Percentiles rank a stretch among this genome's conserved stretches.
Evolutionary conservation across 2,329 filamentous ascomycete genomes (phyloP).

Genomic region (Colletotrichum brevisporum): DNA sequence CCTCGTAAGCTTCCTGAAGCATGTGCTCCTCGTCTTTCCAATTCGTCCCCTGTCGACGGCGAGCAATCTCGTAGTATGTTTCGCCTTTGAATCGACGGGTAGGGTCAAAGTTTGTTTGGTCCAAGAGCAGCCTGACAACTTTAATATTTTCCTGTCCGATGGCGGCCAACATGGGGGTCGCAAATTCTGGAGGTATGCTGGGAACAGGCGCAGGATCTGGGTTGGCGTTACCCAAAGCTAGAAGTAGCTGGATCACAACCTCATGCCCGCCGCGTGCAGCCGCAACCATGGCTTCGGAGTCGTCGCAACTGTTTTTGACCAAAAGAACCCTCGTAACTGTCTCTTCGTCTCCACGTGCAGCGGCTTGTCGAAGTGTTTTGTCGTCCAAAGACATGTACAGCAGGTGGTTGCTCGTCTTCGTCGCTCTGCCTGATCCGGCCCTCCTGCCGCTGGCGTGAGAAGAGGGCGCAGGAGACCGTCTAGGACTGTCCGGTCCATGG

Average conservation of each 20-base stretch:
- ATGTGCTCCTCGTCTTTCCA: constrained; percentile 92
- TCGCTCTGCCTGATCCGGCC: constrained; percentile 69
- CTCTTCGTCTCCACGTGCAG: constrained; percentile 72
- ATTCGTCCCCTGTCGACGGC: constrained; percentile 84
- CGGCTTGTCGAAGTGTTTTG: constrained; percentile 72
- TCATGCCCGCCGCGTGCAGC: constrained; percentile 94
- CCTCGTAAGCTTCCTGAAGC: constrained; percentile 82
- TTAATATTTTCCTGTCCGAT: constrained; percentile 91
- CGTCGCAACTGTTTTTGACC: constrained; percentile 73
- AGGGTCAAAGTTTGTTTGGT: constrained; percentile 85
- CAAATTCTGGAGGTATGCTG: constrained; percentile 75
- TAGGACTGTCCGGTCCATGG: constrained; percentile 70
- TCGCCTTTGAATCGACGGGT: constrained; percentile 82
- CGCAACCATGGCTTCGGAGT: constrained; percentile 89
- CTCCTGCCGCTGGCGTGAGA: constrained; percentile 60
- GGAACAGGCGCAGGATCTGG: constrained; percentile 78
- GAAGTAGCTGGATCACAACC: constrained; percentile 83
- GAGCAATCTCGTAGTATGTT: constrained; percentile 89
- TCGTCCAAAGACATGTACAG: constrained; percentile 75
- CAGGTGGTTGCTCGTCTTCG: constrained; percentile 75
- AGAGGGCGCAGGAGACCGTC: constrained; percentile 66
- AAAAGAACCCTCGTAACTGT: constrained; percentile 73
- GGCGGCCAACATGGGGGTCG: constrained; percentile 93
- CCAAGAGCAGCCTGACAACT: constrained; percentile 84
- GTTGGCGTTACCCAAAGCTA: constrained; percentile 76